A percentile compares a stretch with the other conserved stretches of the same genome.
phyloP scores from a whole-genome alignment of 2,329 filamentous ascomycete species.

The Penicillium sp. region DNA sequence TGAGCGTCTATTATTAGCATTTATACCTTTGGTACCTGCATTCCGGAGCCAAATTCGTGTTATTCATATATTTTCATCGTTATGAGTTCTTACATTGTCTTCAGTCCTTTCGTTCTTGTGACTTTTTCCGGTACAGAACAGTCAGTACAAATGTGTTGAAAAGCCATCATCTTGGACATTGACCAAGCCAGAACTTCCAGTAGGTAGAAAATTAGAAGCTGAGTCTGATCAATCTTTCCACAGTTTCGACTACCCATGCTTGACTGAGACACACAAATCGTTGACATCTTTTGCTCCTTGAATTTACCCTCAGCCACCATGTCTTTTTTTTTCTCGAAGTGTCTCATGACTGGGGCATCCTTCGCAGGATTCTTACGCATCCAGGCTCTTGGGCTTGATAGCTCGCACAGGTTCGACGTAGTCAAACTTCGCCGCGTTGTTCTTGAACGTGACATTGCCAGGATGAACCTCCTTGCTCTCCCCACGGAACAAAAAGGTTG shows the following conservation, averaged over 20 bases:
- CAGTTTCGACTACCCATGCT: too few species aligned
- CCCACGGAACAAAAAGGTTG: slow-evolving; percentile 7
- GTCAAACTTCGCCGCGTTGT: slow-evolving; percentile 9
- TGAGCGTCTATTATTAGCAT: slow-evolving; percentile 7
- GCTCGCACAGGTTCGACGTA: slow-evolving; percentile 9
- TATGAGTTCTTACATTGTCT: too few species aligned
- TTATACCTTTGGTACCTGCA: slow-evolving; percentile 9
- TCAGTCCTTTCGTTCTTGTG: too few species aligned
- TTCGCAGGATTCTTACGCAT: slow-evolving; percentile 1
- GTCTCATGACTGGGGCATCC: background rate
- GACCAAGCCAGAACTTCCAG: too few species aligned
- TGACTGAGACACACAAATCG: too few species aligned
- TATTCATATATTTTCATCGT: slow-evolving; percentile 1
- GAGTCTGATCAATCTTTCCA: too few species aligned
- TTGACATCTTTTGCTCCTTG: background rate
- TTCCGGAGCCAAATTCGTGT: slow-evolving; percentile 11
- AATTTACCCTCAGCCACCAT: background rate
- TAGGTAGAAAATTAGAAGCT: too few species aligned
- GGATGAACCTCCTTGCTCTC: slow-evolving; percentile 9
- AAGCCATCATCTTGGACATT: too few species aligned
- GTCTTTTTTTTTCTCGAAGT: too few species aligned
- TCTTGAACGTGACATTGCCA: slow-evolving; percentile 4
- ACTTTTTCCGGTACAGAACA: too few species aligned
- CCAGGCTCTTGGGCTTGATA: slow-evolving; percentile 7
- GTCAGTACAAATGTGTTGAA: too few species aligned